Base-by-base conservation (phyloP, 2,329 filamentous ascomycete species). In the Coleophoma eucalyptorum region DNA sequence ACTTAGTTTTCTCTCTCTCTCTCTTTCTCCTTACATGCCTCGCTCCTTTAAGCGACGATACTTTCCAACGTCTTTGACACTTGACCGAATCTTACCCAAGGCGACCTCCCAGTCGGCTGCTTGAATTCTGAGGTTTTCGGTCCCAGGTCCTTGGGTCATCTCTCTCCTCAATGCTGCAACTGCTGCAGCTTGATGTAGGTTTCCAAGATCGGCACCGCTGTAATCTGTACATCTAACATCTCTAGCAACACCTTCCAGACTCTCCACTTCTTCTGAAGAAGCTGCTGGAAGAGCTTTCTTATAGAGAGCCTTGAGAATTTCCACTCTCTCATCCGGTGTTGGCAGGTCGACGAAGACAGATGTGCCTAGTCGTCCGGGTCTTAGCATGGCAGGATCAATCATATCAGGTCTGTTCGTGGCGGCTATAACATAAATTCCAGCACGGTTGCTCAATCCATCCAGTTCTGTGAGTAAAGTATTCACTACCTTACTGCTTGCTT, bases 391-490 rank as follows among this genome's bases (percentile, higher is more conserved):
- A 2, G 90, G 85, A 66, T 99, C 94, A 59, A 99, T 97, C 73
- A 96, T 96, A 65, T 97, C 93, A 0, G 93, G 93, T 0, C 94
- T 77, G 68, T 99, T 99, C 2, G 94, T 97, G 0, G 94, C 94
- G 20, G 89, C 94, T 52, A 99, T 90, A 15, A 99, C 87, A 68
- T 94, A 97, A 55, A 99, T 92, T 15, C 93, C 93, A 43, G 84
- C 80, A 35, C 94, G 83, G 58, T 82, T 85, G 55, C 80, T 83
- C 6, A 95, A 80, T 46, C 94, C 94, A 63, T 99, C 94, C 1
- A 99, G 81, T 67, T 99, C 94, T 0, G 94, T 95, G 32, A 99
- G 84, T 0, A 99, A 79, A 1, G 93, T 95, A 67, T 97, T 97
- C 58, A 99, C 94, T 3, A 99, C 90, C 33, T 94, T 84, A 1